These are phyloP conservation scores for Harringtonia lauricola DNA, from an alignment of 2,329 filamentous ascomycete genomes.

Conservation along the genomic window DNA sequence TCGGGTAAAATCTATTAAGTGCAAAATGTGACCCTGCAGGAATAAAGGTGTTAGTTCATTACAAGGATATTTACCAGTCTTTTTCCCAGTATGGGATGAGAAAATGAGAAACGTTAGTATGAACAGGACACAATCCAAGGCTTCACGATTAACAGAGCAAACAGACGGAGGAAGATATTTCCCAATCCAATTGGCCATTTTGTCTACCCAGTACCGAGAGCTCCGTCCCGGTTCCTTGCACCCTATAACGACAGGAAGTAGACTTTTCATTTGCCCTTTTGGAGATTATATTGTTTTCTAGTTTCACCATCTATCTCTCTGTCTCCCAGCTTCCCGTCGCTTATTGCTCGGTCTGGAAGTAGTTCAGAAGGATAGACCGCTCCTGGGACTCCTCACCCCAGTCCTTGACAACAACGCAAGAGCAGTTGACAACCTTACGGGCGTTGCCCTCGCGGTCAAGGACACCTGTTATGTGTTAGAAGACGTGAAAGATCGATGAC, in stretches of 20 bases:
- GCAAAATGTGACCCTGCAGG: too few relatives aligned
- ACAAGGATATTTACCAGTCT: too few relatives aligned
- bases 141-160: too few relatives aligned
- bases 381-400: constrained; percentile 99
- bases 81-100: too few relatives aligned
- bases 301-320: not conserved
- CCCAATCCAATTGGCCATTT: constrained; percentile 2
- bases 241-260: not conserved
- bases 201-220: constrained; percentile 9
- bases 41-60: too few relatives aligned
- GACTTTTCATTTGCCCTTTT: constrained; percentile 1
- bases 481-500: not conserved
- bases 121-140: too few relatives aligned
- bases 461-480: constrained; percentile 56
- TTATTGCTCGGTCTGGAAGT: constrained; percentile 92
- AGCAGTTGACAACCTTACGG: constrained; percentile 99
- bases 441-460: constrained; percentile 99
- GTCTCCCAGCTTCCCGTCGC: constrained; percentile 3
- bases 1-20: too few relatives aligned
- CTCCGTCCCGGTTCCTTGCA: constrained; percentile 3
- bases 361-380: constrained; percentile 98
- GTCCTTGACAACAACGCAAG: constrained; percentile 98
- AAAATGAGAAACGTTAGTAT: too few relatives aligned
- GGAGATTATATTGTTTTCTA: constrained; percentile 1
- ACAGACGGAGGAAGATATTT: not conserved